These are phyloP conservation scores for Gyromitra esculenta DNA, from an alignment of 2,329 filamentous ascomycete species.

Conservation along the genomic window DNA sequence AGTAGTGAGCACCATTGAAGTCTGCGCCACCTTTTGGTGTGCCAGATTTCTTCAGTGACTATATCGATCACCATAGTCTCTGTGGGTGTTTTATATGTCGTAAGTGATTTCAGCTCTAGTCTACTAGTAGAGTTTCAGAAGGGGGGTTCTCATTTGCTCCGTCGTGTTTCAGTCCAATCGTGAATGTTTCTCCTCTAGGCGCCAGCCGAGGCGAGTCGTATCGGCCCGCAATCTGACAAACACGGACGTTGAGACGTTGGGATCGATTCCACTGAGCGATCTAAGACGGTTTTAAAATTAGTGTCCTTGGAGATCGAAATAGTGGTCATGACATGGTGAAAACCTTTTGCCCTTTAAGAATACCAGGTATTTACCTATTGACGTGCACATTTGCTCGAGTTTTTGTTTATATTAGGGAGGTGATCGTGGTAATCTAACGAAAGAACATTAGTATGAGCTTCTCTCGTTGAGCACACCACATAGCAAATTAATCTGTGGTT, in stretches of 20 bases:
- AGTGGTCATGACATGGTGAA: no score
- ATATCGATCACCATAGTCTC: neutral
- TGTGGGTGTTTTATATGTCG: neutral
- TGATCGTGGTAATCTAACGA: no score
- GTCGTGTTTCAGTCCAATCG: neutral
- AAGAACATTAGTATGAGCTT: no score
- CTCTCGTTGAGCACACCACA: no score
- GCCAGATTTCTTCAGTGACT: neutral
- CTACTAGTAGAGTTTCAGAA: neutral
- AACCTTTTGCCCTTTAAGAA: no score
- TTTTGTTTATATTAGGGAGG: no score
- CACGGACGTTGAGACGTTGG: neutral
- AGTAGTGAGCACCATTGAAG: neutral
- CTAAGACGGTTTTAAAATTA: neutral
- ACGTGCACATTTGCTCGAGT: no score
- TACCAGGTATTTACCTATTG: no score
- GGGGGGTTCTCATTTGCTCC: neutral
- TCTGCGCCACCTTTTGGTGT: neutral
- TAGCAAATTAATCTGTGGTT: no score
- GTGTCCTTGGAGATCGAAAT: neutral
- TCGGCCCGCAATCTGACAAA: neutral
- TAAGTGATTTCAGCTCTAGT: neutral
- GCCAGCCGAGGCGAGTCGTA: neutral
- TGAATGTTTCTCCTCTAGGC: neutral
- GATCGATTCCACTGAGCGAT: neutral